These are phyloP conservation scores for Schizochytrium sp. DNA, from an alignment of 108 stramenopile genomes.

Conservation along the genomic window DNA sequence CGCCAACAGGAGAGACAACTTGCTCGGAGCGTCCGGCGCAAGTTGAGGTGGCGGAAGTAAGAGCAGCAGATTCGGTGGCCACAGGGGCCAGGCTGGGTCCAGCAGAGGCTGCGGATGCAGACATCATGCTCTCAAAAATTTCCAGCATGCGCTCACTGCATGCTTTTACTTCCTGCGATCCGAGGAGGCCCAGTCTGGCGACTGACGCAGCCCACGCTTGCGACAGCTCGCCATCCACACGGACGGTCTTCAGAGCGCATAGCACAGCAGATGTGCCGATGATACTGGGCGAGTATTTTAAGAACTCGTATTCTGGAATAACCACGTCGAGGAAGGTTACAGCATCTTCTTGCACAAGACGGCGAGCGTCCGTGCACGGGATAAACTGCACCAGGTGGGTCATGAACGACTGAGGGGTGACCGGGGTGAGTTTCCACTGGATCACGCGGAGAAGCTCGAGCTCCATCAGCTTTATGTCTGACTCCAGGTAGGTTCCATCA, in stretches of 20 bases:
- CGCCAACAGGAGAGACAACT: constrained; percentile 48
- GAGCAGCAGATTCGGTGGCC: neutral
- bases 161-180: neutral
- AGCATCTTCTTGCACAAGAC: neutral
- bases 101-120: neutral
- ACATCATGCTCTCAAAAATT: constrained; percentile 15
- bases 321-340: constrained; percentile 33
- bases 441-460: constrained; percentile 61
- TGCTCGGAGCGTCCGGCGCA: constrained; percentile 3
- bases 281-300: neutral
- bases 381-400: neutral
- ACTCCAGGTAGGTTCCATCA: constrained; percentile 24
- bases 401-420: constrained; percentile 32
- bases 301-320: constrained; percentile 47
- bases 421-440: constrained; percentile 60
- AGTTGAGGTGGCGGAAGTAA: neutral
- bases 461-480: constrained; percentile 62
- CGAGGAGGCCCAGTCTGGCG: neutral
- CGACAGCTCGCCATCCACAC: neutral
- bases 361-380: neutral
- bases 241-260: constrained; percentile 8
- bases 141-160: constrained; percentile 20
- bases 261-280: constrained; percentile 18
- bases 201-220: constrained; percentile 36
- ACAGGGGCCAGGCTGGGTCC: neutral